Conservation (phyloP, 805 yeast genomes). For the Candida boidinii region DNA sequence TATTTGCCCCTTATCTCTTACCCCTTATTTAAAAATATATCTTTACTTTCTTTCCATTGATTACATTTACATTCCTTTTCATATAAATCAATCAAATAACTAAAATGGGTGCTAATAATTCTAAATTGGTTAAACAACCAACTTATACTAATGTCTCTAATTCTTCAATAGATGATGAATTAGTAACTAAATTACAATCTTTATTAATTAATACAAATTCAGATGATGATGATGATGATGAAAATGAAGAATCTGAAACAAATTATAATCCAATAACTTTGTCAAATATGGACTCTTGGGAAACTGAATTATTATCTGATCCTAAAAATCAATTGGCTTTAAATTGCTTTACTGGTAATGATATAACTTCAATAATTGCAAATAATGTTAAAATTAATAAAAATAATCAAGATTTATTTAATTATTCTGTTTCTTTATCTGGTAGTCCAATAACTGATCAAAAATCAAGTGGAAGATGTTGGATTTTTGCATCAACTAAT, state of each 20-base stretch:
- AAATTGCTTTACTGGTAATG: slow-evolving; percentile 42
- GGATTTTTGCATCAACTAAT: slow-evolving; percentile 84
- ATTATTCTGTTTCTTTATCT: slow-evolving; percentile 34
- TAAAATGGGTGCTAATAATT: slow-evolving; percentile 19
- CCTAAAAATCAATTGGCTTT: slow-evolving; percentile 45
- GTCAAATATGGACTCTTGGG: slow-evolving; percentile 34
- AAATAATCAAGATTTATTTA: slow-evolving; percentile 32
- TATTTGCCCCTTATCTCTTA: too few species aligned
- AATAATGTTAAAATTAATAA: slow-evolving; percentile 21
- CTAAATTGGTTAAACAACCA: slow-evolving; percentile 12
- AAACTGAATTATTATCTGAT: slow-evolving; percentile 31
- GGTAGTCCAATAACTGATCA: slow-evolving; percentile 71
- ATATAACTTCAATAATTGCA: slow-evolving; percentile 33
- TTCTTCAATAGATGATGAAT: slow-evolving; percentile 19
- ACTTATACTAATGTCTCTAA: slow-evolving; percentile 8
- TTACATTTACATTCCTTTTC: too few species aligned
- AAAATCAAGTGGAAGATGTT: slow-evolving; percentile 73
- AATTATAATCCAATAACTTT: slow-evolving; percentile 23
- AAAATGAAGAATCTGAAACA: not conserved
- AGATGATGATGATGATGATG: slow-evolving; percentile 3
- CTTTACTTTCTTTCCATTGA: too few species aligned
- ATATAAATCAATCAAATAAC: not conserved
- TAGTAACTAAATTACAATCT: slow-evolving; percentile 21
- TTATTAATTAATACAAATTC: slow-evolving; percentile 7
- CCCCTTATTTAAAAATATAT: too few species aligned